These are phyloP conservation scores for Phytophthora quininea DNA, from an alignment of 352 stramenopile species.

Conservation along the genomic window DNA sequence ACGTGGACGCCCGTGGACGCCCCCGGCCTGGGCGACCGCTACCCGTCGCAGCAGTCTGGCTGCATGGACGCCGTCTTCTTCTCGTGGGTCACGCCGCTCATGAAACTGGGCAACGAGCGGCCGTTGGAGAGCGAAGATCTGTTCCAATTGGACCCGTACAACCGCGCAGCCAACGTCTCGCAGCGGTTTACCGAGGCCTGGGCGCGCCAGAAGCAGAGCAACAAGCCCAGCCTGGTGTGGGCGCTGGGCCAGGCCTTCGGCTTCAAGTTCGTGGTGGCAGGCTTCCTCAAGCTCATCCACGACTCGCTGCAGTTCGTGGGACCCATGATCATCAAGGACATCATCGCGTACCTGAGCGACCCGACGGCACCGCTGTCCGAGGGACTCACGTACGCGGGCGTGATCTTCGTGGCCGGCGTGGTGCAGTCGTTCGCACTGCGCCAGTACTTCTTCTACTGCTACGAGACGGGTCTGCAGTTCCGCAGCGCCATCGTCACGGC, in stretches of 20 bases:
- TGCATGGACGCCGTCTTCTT: constrained; percentile 81
- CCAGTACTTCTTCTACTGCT: constrained; percentile 90
- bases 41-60: constrained; percentile 56
- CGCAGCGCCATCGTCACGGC: constrained; percentile 75
- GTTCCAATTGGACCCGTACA: constrained; percentile 79
- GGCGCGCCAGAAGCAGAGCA: constrained; percentile 34
- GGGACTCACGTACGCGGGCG: constrained; percentile 61
- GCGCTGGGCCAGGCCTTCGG: constrained; percentile 63
- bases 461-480: constrained; percentile 77
- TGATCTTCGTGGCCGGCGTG: constrained; percentile 78
- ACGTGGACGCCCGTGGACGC: constrained; percentile 31
- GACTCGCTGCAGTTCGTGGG: constrained; percentile 87
- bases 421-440: constrained; percentile 79
- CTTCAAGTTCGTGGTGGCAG: constrained; percentile 53
- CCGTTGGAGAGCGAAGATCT: constrained; percentile 85
- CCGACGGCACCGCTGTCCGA: constrained; percentile 58
- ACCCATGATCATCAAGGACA: constrained; percentile 84
- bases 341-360: constrained; percentile 82
- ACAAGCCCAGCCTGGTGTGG: constrained; percentile 58
- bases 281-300: constrained; percentile 81
- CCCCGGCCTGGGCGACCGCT: constrained; percentile 60
- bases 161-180: constrained; percentile 61
- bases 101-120: constrained; percentile 82
- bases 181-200: constrained; percentile 55
- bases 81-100: constrained; percentile 88